These are phyloP conservation scores for Agaricales sp. DNA, from an alignment of 1,284 basidiomycete genomes.

Conservation along the genomic window DNA sequence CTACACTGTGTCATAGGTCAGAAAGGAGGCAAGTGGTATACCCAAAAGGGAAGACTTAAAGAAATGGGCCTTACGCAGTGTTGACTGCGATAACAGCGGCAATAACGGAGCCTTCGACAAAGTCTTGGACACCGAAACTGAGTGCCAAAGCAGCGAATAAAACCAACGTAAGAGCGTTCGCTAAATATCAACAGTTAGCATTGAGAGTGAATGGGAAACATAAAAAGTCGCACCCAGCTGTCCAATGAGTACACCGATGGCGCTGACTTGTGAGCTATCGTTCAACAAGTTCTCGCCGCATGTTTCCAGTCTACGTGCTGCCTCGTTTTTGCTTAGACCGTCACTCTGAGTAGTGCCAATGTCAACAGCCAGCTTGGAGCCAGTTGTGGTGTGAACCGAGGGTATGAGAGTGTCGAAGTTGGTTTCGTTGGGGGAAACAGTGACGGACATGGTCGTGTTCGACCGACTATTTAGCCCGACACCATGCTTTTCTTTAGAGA, in stretches of 20 bases:
- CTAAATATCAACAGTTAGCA: conserved; percentile 10
- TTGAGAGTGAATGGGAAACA: background rate
- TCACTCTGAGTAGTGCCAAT: conserved; percentile 20
- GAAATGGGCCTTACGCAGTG: background rate
- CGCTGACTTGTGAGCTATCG: conserved; percentile 23
- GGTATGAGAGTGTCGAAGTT: conserved; percentile 19
- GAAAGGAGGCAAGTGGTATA: background rate
- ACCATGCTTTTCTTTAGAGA: conserved; percentile 2
- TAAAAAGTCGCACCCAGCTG: conserved; percentile 20
- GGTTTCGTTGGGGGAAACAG: conserved; percentile 19
- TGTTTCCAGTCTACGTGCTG: conserved; percentile 19
- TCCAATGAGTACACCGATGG: conserved; percentile 21
- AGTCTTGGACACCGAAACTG: conserved; percentile 54
- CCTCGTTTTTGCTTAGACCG: conserved; percentile 25
- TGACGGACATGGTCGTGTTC: conserved; percentile 21
- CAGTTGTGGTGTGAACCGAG: conserved; percentile 20
- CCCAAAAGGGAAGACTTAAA: background rate
- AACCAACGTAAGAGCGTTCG: conserved; percentile 28
- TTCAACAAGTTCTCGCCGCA: conserved; percentile 25
- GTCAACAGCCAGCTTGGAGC: conserved; percentile 18
- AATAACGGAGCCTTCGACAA: conserved; percentile 57
- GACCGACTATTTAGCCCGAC: conserved; percentile 20
- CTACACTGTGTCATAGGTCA: conserved; percentile 3
- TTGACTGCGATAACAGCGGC: background rate
- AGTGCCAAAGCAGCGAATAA: conserved; percentile 50